A percentile compares a stretch with the other conserved stretches of the same genome.
Conservation (phyloP, 345 rosid species). For the Hibiscus tridactylites region DNA sequence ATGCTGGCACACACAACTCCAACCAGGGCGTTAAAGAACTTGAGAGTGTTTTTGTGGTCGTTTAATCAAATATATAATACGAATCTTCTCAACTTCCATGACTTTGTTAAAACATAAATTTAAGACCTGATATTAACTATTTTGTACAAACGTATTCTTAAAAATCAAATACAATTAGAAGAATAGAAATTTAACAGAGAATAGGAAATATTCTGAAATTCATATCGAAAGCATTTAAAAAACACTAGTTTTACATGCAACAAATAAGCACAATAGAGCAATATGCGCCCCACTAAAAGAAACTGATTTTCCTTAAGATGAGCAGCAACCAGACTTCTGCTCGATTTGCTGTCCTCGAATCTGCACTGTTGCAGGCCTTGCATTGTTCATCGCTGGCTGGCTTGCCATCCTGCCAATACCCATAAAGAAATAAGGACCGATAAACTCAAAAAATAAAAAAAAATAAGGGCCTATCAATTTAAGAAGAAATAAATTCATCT, state of each 20-base stretch:
- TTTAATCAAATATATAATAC: no score
- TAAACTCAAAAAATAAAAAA: neutral
- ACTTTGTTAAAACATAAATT: neutral
- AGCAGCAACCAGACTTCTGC: slow-evolving; percentile 95
- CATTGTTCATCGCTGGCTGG: slow-evolving; percentile 66
- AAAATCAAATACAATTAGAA: slow-evolving; percentile 43
- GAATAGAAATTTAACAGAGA: slow-evolving; percentile 30
- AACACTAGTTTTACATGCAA: slow-evolving; percentile 41
- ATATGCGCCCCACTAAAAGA: slow-evolving; percentile 5
- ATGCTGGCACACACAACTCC: slow-evolving; percentile 42
- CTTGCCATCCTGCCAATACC: slow-evolving; percentile 79
- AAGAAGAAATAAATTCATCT: neutral
- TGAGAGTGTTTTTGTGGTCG: slow-evolving; percentile 31
- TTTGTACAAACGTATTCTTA: slow-evolving; percentile 42
- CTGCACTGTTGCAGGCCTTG: slow-evolving; percentile 88
- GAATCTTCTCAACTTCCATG: neutral
- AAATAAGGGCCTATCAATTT: neutral
- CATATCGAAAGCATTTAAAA: slow-evolving; percentile 18
- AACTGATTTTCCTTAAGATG: slow-evolving; percentile 36
- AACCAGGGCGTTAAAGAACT: slow-evolving; percentile 72
- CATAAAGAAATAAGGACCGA: neutral
- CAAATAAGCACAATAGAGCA: slow-evolving; percentile 17
- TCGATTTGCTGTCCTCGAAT: slow-evolving; percentile 89
- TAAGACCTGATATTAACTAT: slow-evolving; percentile 15
- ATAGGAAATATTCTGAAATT: slow-evolving; percentile 18